Conservation (phyloP, 352 stramenopile genomes). For the Phytophthora hibernalis region DNA sequence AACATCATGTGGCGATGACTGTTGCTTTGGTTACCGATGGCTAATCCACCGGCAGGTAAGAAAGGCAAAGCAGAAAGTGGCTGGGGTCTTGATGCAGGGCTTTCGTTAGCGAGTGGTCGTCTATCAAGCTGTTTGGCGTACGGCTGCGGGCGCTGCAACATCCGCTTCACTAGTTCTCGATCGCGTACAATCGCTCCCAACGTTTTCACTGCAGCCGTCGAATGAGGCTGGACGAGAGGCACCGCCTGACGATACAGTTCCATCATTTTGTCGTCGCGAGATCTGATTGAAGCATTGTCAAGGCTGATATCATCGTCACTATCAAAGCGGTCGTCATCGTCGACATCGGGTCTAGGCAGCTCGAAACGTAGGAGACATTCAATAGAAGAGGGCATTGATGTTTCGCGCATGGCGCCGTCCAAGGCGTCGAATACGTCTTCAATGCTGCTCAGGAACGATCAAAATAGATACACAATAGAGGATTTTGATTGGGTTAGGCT, state of each 20-base stretch:
- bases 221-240: slow-evolving; percentile 66
- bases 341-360: slow-evolving; percentile 4
- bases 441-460: neutral
- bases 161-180: slow-evolving; percentile 55
- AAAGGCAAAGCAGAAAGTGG: slow-evolving; percentile 9
- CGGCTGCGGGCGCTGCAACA: slow-evolving; percentile 54
- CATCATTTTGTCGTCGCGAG: slow-evolving; percentile 30
- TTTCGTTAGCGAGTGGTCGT: slow-evolving; percentile 15
- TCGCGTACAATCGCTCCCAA: slow-evolving; percentile 59
- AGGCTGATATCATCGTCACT: slow-evolving; percentile 16
- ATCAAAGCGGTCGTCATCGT: slow-evolving; percentile 5
- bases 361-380: slow-evolving; percentile 35
- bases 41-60: slow-evolving; percentile 9
- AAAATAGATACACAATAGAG: slow-evolving; percentile 27
- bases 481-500: slow-evolving; percentile 22
- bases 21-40: slow-evolving; percentile 2
- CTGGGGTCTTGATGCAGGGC: slow-evolving; percentile 17
- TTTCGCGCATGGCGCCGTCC: neutral
- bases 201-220: slow-evolving; percentile 63
- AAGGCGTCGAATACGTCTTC: neutral
- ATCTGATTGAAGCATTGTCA: slow-evolving; percentile 4
- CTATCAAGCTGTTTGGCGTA: slow-evolving; percentile 38
- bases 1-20: slow-evolving; percentile 43
- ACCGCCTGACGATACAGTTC: slow-evolving; percentile 62
- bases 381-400: slow-evolving; percentile 12